phyloP scores from a whole-genome alignment of 768 basidiomycete species.

The Calocybe gangraenosa region DNA sequence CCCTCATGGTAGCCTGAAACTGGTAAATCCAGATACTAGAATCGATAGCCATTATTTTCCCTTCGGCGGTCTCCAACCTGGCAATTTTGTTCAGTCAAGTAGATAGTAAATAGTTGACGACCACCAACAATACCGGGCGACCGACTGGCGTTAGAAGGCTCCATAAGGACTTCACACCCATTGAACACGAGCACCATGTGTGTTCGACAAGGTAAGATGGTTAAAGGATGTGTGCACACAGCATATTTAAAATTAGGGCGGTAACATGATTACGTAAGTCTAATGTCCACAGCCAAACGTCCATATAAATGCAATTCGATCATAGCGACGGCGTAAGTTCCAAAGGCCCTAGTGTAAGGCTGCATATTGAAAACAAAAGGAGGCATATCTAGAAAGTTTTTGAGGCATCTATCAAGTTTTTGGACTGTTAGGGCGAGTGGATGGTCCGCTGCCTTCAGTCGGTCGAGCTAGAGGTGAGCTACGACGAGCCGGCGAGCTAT shows the following conservation, averaged over 20 bases:
- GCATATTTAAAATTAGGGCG: neutral
- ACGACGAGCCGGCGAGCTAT: conserved; percentile 47
- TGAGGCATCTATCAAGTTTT: conserved; percentile 20
- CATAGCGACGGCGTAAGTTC: too few relatives aligned
- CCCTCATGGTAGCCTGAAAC: conserved; percentile 98
- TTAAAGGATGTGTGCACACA: too few relatives aligned
- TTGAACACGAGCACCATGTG: conserved; percentile 23
- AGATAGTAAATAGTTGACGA: neutral
- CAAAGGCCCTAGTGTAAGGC: neutral
- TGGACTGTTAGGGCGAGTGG: conserved; percentile 34
- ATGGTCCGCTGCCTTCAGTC: conserved; percentile 19
- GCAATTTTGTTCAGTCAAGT: conserved; percentile 1
- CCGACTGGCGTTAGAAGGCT: conserved; percentile 89
- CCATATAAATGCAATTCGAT: neutral
- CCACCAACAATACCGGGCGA: conserved; percentile 77
- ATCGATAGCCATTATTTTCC: conserved; percentile 95
- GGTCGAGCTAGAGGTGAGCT: conserved; percentile 48
- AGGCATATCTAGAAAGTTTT: conserved; percentile 3
- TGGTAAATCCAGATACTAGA: conserved; percentile 99
- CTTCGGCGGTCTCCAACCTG: conserved; percentile 92
- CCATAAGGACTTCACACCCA: conserved; percentile 99
- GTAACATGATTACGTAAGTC: conserved; percentile 14
- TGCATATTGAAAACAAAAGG: neutral
- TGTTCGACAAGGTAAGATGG: neutral
- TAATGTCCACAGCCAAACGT: too few relatives aligned